phyloP scores from a whole-genome alignment of 768 basidiomycete genomes.

The Termitomyces sp. region DNA sequence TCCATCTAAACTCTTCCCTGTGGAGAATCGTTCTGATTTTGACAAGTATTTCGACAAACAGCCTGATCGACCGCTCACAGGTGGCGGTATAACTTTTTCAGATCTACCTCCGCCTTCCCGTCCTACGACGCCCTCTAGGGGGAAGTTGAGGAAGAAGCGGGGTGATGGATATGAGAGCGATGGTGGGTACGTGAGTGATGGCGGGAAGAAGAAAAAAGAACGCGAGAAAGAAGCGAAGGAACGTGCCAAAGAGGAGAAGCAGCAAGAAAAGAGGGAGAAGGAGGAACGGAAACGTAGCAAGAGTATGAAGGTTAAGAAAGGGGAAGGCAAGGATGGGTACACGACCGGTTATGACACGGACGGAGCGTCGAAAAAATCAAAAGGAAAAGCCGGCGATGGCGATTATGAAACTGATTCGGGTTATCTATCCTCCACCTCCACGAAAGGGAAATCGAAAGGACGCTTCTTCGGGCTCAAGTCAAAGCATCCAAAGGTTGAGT shows the following conservation, averaged over 20 bases:
- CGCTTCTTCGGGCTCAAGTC: conserved; percentile 41
- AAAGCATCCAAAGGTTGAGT: conserved; percentile 32
- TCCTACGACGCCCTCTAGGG: conserved; percentile 14
- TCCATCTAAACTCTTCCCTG: conserved; percentile 10
- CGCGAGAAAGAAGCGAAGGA: conserved; percentile 21
- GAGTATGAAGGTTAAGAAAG: conserved; percentile 20
- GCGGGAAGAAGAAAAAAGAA: conserved; percentile 29
- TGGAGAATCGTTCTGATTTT: conserved; percentile 4
- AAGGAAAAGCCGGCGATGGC: conserved; percentile 23
- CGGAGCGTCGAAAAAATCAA: conserved; percentile 15
- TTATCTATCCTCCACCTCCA: conserved; percentile 20
- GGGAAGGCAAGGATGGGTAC: conserved; percentile 15
- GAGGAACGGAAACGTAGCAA: conserved; percentile 31
- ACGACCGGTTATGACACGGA: conserved; percentile 26
- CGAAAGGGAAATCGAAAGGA: conserved; percentile 31
- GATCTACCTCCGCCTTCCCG: conserved; percentile 21
- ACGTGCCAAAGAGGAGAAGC: conserved; percentile 19
- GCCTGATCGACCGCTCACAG: neutral
- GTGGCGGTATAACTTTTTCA: conserved; percentile 16
- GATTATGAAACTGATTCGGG: conserved; percentile 39
- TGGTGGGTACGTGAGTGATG: conserved; percentile 45
- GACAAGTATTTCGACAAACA: conserved; percentile 4
- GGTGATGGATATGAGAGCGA: conserved; percentile 50
- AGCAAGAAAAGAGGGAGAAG: conserved; percentile 21
- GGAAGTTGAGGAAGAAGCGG: conserved; percentile 39